Percentiles rank a stretch among this genome's conserved stretches.
phyloP scores from a whole-genome alignment of 176 grass and related monocot species.

The barley (Hordeum vulgare) region DNA sequence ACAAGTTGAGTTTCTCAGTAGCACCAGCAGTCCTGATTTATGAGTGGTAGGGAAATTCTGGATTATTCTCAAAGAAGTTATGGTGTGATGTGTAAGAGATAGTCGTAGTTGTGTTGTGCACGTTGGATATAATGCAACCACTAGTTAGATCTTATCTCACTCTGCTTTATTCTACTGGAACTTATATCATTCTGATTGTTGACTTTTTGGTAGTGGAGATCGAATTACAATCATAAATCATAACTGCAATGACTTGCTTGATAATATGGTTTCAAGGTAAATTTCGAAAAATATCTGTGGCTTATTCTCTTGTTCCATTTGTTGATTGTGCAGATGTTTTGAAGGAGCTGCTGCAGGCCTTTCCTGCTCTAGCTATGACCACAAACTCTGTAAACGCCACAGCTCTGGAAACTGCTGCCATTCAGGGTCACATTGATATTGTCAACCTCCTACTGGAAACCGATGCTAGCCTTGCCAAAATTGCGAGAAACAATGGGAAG shows the following conservation, averaged over 20 bases:
- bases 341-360: constrained; percentile 66
- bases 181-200: neutral
- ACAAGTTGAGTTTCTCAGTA: neutral
- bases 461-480: constrained; percentile 71
- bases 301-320: constrained; percentile 5
- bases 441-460: constrained; percentile 89
- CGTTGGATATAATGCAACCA: neutral
- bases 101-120: neutral
- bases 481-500: constrained; percentile 86
- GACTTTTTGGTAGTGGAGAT: neutral
- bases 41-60: neutral
- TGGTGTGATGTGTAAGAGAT: neutral
- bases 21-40: neutral
- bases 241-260: neutral
- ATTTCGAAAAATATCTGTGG: neutral
- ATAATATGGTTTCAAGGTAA: neutral
- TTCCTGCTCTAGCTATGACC: constrained; percentile 84
- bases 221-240: neutral
- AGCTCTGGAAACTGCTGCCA: constrained; percentile 79
- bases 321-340: constrained; percentile 57
- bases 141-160: neutral
- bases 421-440: constrained; percentile 61
- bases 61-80: neutral
- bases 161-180: constrained; percentile 3
- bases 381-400: constrained; percentile 86